Base-by-base conservation (phyloP, 1,139 yeast species). In the Blastobotrys proliferans region DNA sequence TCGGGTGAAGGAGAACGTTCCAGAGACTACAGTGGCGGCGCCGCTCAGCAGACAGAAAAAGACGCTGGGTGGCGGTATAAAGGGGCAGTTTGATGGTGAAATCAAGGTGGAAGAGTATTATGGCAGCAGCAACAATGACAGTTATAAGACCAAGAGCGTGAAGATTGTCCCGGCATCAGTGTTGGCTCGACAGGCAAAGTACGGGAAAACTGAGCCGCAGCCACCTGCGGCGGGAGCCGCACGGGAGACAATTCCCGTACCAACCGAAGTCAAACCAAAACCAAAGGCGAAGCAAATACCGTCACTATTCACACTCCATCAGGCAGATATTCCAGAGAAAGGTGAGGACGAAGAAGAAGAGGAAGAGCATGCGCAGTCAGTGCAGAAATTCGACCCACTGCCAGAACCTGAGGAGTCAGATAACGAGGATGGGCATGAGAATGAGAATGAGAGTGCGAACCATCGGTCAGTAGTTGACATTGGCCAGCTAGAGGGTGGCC, bases 131-230 rank as follows among this genome's bases (percentile, higher is more conserved):
- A 20, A 13, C 6, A 13, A 9, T 10, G 37, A 18, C 16, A 6
- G 3, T 10, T 37, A 33, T 4, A 16, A 9, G 22, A n/a, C 19
- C 18, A 36, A 46, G 34, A 42, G 53, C 6, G 47, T 55, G 4
- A 41, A 47, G 31, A 43, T 57, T 6, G 48, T 57, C 3, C 60
- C 61, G 13, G 60, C 60, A 1, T 45, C 59, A 6, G 57, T 56
- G 5, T 50, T 55, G n/a, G 60, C 60, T 2, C 40, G 57, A n/a
- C 44, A 38, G 19, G 58, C 56, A n/a, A 57, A 55, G 38, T 49
- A 53, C 24, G 58, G 53, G 16, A 32, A 38, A 17, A 38, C 19
- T 16, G 27, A 29, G 24, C 10, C 30, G n/a, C 16, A 4, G 21
- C 28, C 31, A n/a, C 36, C 30, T n/a, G 17, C 3, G 9, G 8